A percentile compares a stretch with the other conserved stretches of the same genome.
phyloP scores from a whole-genome alignment of 2,329 filamentous ascomycete genomes.

The Cladosporium sp. region DNA sequence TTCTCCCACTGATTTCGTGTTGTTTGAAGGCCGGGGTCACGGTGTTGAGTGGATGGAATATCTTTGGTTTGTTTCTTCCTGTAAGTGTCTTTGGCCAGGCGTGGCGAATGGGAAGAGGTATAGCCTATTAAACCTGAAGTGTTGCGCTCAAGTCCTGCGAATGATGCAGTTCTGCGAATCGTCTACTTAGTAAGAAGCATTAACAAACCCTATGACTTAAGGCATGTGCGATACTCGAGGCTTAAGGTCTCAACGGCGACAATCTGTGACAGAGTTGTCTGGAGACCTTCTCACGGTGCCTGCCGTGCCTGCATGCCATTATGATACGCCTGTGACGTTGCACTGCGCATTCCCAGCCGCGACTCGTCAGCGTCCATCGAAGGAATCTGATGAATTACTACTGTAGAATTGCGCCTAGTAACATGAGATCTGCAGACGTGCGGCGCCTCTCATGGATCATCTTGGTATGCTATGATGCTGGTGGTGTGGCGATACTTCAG shows the following conservation, averaged over 20 bases:
- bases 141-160: background rate
- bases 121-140: background rate
- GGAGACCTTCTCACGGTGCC: background rate
- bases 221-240: background rate
- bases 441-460: too few relatives aligned
- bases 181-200: background rate
- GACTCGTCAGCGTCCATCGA: background rate
- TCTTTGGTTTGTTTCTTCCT: background rate
- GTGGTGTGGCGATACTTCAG: too few relatives aligned
- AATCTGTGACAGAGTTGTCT: background rate
- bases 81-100: background rate
- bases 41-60: background rate
- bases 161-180: background rate
- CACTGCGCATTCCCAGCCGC: background rate
- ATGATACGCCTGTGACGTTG: background rate
- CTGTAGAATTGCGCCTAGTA: background rate
- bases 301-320: background rate
- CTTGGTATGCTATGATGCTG: too few relatives aligned
- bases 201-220: background rate
- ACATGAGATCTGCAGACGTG: background rate
- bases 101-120: background rate
- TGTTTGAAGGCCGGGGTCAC: background rate
- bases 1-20: background rate
- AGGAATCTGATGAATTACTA: background rate
- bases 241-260: background rate